Evolutionary conservation across 2,329 filamentous ascomycete species (phyloP).

Genomic region (Colletotrichum sp.): DNA sequence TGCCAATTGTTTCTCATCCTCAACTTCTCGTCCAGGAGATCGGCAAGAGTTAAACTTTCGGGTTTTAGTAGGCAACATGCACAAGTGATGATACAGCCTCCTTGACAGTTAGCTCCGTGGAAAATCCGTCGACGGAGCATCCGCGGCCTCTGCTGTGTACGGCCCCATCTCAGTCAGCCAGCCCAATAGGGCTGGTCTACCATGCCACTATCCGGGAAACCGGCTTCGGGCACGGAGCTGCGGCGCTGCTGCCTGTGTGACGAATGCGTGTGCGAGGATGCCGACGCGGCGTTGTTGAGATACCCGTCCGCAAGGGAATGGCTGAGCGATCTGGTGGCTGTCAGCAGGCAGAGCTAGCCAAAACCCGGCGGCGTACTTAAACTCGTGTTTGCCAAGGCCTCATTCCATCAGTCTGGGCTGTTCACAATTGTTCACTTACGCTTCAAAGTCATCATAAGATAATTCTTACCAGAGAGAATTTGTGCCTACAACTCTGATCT

Average conservation of each 20-base stretch:
- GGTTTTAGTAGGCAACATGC: not conserved
- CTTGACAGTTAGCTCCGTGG: not conserved
- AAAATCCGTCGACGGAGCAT: not conserved
- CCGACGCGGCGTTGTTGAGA: not conserved
- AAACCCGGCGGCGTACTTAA: not conserved
- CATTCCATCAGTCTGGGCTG: not conserved
- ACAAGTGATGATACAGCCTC: not conserved
- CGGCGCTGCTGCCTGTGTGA: not conserved
- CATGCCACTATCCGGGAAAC: not conserved
- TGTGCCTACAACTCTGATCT: not conserved
- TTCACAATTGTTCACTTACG: not conserved
- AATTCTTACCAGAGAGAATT: not conserved
- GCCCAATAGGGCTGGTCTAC: not conserved
- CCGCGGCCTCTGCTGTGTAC: not conserved
- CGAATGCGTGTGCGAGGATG: not conserved
- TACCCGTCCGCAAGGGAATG: not conserved
- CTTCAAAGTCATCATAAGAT: not conserved
- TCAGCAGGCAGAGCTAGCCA: not conserved
- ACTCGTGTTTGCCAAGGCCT: not conserved
- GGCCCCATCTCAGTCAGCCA: not conserved
- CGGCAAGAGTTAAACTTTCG: not conserved
- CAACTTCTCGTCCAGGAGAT: not conserved
- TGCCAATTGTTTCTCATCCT: not conserved
- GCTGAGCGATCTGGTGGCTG: not conserved
- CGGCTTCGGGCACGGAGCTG: not conserved